phyloP scores from a whole-genome alignment of 2,329 filamentous ascomycete species.

The Claviceps africana region DNA sequence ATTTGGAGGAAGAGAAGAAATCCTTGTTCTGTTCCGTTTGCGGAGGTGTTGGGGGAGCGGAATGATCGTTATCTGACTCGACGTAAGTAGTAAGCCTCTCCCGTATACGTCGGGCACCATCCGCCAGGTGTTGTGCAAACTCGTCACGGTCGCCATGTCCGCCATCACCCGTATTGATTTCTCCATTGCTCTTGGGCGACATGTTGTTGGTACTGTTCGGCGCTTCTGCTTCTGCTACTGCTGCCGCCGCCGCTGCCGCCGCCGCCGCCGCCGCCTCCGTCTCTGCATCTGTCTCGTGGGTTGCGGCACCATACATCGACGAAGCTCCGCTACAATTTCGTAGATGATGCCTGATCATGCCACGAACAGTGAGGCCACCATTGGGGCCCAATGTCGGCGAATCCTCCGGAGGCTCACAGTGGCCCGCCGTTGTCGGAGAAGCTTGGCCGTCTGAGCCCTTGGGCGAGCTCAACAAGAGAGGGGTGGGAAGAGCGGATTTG shows the following conservation, averaged over 20 bases:
- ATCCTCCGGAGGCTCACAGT: slow-evolving; percentile 31
- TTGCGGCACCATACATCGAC: slow-evolving; percentile 51
- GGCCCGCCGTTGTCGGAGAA: slow-evolving; percentile 10
- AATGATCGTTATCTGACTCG: slow-evolving; percentile 40
- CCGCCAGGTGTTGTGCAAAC: slow-evolving; percentile 59
- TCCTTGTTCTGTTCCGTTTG: slow-evolving; percentile 25
- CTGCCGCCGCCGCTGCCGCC: slow-evolving; percentile 7
- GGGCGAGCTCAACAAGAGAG: slow-evolving; percentile 22
- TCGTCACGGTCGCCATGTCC: slow-evolving; percentile 43
- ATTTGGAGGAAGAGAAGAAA: slow-evolving; percentile 17
- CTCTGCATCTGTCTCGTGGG: slow-evolving; percentile 14
- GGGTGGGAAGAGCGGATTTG: slow-evolving; percentile 28
- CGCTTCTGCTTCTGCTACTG: background rate
- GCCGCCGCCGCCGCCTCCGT: slow-evolving; percentile 2
- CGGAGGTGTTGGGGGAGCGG: slow-evolving; percentile 12
- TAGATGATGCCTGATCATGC: slow-evolving; percentile 72
- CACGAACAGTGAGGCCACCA: slow-evolving; percentile 63
- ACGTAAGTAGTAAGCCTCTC: slow-evolving; percentile 59
- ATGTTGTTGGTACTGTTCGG: background rate
- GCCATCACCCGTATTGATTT: background rate
- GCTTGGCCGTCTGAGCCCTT: slow-evolving; percentile 14
- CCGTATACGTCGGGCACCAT: slow-evolving; percentile 55
- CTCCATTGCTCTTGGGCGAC: background rate
- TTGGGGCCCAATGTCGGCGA: slow-evolving; percentile 68
- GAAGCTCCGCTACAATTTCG: slow-evolving; percentile 70